A percentile compares a stretch with the other conserved stretches of the same genome.
Conservation (phyloP, 2,329 filamentous ascomycete genomes). For the Lecanosticta acicola region DNA sequence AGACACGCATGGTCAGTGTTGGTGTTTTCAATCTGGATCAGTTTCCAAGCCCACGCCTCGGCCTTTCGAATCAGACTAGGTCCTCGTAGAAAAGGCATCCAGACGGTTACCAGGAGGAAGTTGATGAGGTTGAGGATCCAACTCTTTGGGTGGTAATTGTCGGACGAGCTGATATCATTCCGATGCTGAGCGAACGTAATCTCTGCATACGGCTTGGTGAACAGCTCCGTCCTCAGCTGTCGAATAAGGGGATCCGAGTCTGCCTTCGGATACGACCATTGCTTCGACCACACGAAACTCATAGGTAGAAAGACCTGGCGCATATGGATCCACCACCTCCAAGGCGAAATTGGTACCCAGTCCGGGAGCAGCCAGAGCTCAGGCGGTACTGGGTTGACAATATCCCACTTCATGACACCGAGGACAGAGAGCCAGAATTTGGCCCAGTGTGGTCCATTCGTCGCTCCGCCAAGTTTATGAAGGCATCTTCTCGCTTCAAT, state of each 20-base stretch:
- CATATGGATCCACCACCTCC: constrained; percentile 70
- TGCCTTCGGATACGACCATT: constrained; percentile 65
- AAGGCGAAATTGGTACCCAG: constrained; percentile 32
- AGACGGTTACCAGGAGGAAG: constrained; percentile 72
- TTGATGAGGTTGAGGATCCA: constrained; percentile 75
- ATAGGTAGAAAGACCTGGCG: constrained; percentile 94
- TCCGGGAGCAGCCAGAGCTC: constrained; percentile 67
- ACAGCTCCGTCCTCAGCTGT: constrained; percentile 72
- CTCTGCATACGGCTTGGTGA: constrained; percentile 67
- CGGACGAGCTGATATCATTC: constrained; percentile 70
- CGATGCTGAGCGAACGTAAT: constrained; percentile 74
- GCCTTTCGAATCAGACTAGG: constrained; percentile 62
- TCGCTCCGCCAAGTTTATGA: constrained; percentile 78
- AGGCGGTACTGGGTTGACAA: constrained; percentile 88
- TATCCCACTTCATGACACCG: constrained; percentile 79
- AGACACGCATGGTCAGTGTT: constrained; percentile 85
- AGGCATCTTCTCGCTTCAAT: constrained; percentile 75
- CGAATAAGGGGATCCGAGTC: constrained; percentile 61
- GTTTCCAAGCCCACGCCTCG: constrained; percentile 73
- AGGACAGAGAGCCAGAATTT: constrained; percentile 91
- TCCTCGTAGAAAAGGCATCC: constrained; percentile 69
- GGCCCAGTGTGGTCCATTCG: constrained; percentile 85
- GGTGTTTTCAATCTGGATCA: constrained; percentile 84
- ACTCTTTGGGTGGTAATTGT: constrained; percentile 92
- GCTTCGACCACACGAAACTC: constrained; percentile 81